Evolutionary conservation across 345 rosid genomes (phyloP), one percentile per base, ranked within the genome.

Genomic region (Hibiscus mutabilis): DNA sequence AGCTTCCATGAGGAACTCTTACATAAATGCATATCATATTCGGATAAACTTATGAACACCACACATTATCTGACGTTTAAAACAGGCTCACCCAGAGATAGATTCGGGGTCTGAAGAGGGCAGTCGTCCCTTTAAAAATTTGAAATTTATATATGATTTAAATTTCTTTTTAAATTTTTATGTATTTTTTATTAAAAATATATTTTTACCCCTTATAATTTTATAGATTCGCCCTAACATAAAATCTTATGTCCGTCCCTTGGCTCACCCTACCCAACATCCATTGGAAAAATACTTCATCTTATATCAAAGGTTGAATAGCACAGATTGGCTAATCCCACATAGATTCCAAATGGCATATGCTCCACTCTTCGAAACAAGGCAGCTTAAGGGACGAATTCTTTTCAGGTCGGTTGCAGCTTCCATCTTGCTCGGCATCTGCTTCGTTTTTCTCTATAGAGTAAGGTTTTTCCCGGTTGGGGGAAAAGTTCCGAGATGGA

Each of bases 401-500:
- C 33, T 46, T 66, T 66, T 66, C 56, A 46, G 37, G 69, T 15
- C 8, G 4, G 14, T 44, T 15, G 37, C 69, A 24, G 69, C 56
- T 46, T 66, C 69, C 16, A 47, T 66, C 24, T 7, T 46, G 6
- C 15, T 66, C 0, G 57, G 22, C 12, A 47, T 66, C 35, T 46
- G 40, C 40, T 66, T 66, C 70, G 47, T 66, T 47, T 47, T 6
- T 4, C 4, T 16, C 0, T 66, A 47, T 9, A 46, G 70, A 47
- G 9, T 66, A 7, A 15, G 35, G 13, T 66, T 66, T 44, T 22
- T 13, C 69, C 55, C 55, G 6, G 33, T 2, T 8, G 68, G 64
- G 31, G 60, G 69, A 37, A 73, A 57, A 40, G n/a, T 18, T 55
- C 79, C 67, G 29, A 75, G 80, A 69, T 83, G 82, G 86, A 79